Evolutionary conservation across 2,329 filamentous ascomycete species (phyloP).

Genomic region (Capronia coronata): DNA sequence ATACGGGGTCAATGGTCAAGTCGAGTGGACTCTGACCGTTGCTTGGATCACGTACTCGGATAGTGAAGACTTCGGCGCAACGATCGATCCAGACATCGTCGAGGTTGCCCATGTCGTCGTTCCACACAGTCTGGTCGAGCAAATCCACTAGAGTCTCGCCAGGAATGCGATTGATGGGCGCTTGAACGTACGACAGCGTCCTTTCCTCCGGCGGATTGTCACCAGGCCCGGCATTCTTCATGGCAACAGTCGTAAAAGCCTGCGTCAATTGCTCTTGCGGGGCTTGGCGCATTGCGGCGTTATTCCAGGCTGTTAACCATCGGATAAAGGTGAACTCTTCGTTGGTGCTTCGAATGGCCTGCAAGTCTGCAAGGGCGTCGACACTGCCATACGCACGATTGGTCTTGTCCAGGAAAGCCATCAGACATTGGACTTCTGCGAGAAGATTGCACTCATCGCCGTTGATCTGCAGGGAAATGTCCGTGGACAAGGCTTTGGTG

Average conservation of each 20-base stretch:
- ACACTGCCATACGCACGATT: constrained; percentile 54
- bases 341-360: constrained; percentile 34
- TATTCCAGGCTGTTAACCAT: constrained; percentile 47
- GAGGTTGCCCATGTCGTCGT: constrained; percentile 35
- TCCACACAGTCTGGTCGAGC: constrained; percentile 48
- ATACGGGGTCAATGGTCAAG: constrained; percentile 48
- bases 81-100: constrained; percentile 45
- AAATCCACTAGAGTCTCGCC: constrained; percentile 49
- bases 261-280: constrained; percentile 39
- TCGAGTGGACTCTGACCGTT: constrained; percentile 34
- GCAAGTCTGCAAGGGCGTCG: constrained; percentile 45
- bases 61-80: constrained; percentile 51
- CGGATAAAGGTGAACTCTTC: constrained; percentile 32
- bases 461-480: constrained; percentile 32
- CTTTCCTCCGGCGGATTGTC: constrained; percentile 30
- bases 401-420: constrained; percentile 55
- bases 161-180: constrained; percentile 35
- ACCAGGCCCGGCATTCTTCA: constrained; percentile 31
- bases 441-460: constrained; percentile 42
- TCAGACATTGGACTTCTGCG: constrained; percentile 54
- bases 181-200: constrained; percentile 37
- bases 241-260: constrained; percentile 43
- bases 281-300: constrained; percentile 39
- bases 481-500: constrained; percentile 46
- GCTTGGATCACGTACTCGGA: constrained; percentile 40